Conservation (phyloP, 1,284 basidiomycete genomes). For the Ganoderma resinaceum region DNA sequence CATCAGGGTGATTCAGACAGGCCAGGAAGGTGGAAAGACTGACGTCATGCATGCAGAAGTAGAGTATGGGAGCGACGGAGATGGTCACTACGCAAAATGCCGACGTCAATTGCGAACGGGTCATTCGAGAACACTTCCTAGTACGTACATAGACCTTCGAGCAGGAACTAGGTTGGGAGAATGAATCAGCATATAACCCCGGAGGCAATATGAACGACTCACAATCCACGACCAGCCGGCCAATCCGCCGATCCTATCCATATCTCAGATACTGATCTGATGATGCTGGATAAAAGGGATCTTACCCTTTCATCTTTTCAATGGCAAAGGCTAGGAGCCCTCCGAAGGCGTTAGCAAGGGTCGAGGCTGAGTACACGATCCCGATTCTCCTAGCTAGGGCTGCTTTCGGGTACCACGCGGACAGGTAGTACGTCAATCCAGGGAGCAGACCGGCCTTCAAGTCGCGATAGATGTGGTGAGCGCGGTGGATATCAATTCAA, state of each 20-base stretch:
- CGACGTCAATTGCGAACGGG: not conserved
- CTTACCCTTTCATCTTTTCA: conserved; percentile 18
- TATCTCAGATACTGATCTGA: not conserved
- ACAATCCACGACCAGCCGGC: conserved; percentile 16
- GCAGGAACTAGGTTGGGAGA: conserved; percentile 2
- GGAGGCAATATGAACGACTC: not conserved
- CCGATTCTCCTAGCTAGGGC: conserved; percentile 34
- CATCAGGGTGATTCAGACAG: not conserved
- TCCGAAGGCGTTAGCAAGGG: conserved; percentile 48
- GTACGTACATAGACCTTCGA: conserved; percentile 9
- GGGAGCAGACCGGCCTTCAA: conserved; percentile 49
- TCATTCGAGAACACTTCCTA: not conserved
- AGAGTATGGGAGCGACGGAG: not conserved
- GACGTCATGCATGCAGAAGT: conserved; percentile 17
- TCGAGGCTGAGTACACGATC: conserved; percentile 62
- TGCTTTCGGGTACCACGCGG: conserved; percentile 35
- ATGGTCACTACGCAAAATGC: conserved; percentile 5
- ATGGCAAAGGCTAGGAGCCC: conserved; percentile 17
- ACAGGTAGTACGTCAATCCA: conserved; percentile 59
- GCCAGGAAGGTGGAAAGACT: not conserved
- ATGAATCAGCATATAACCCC: not conserved
- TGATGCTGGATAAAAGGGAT: conserved; percentile 28
- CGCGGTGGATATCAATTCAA: conserved; percentile 48
- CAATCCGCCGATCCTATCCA: conserved; percentile 14
- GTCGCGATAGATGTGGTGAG: conserved; percentile 49